These are phyloP conservation scores for Trichoderma koningiopsis DNA, from an alignment of 2,329 filamentous ascomycete genomes.

Conservation along the genomic window DNA sequence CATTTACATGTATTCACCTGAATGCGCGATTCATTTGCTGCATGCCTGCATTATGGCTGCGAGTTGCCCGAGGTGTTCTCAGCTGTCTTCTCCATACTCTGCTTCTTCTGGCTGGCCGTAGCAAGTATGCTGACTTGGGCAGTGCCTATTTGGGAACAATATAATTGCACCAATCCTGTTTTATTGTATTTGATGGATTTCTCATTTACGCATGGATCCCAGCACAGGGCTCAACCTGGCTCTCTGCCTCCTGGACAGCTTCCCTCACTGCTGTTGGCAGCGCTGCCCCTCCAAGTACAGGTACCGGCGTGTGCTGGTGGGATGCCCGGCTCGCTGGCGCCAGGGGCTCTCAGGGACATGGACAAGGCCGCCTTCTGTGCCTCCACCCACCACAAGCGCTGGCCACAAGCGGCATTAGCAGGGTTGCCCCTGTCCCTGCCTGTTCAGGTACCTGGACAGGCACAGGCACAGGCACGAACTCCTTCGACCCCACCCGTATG, in stretches of 20 bases:
- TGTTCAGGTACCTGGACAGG: neutral
- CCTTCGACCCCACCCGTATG: conserved; percentile 15
- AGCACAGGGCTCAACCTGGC: neutral
- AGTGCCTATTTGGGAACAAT: neutral
- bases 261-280: neutral
- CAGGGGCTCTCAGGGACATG: conserved; percentile 6
- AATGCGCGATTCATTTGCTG: neutral
- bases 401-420: neutral
- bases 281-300: neutral
- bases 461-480: neutral
- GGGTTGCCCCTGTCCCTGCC: neutral
- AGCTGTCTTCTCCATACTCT: too few species aligned
- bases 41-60: neutral
- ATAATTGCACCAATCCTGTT: neutral
- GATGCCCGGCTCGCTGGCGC: conserved; percentile 15
- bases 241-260: neutral
- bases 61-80: neutral
- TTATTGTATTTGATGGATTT: conserved; percentile 4
- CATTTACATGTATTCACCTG: neutral
- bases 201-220: conserved; percentile 9
- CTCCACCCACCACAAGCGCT: neutral
- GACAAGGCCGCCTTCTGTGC: neutral
- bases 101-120: too few species aligned
- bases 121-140: neutral
- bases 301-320: neutral